Conservation (phyloP, 2,329 filamentous ascomycete species). For the Mollisia scopiformis region DNA sequence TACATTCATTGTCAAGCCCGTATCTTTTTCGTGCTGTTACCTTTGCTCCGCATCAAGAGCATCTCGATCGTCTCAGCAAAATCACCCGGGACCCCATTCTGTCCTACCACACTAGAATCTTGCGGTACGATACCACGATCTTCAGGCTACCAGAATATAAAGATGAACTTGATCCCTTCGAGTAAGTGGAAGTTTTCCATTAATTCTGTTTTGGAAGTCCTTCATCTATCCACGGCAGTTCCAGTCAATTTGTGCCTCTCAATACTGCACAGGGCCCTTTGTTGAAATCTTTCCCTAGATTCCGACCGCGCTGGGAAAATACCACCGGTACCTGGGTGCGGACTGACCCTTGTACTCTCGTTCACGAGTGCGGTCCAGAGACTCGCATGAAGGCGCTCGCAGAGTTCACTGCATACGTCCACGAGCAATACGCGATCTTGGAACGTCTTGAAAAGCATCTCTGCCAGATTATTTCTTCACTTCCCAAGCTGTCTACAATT, state of each 20-base stretch:
- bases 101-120: neutral
- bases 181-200: neutral
- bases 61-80: neutral
- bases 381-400: neutral
- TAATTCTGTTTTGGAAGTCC: neutral
- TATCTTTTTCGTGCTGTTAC: constrained; percentile 14
- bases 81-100: neutral
- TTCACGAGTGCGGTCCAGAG: neutral
- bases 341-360: neutral
- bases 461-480: neutral
- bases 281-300: neutral
- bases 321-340: neutral
- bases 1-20: constrained; percentile 15
- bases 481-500: neutral
- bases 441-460: neutral
- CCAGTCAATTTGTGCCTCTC: neutral
- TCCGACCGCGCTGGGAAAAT: neutral
- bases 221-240: neutral
- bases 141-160: neutral
- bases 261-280: neutral
- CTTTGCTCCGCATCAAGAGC: neutral
- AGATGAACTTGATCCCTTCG: neutral
- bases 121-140: neutral
- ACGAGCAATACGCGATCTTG: neutral
- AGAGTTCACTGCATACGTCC: neutral